phyloP scores from a whole-genome alignment of 192 early-diverging fungal species.

The Allomyces macrogynus region DNA sequence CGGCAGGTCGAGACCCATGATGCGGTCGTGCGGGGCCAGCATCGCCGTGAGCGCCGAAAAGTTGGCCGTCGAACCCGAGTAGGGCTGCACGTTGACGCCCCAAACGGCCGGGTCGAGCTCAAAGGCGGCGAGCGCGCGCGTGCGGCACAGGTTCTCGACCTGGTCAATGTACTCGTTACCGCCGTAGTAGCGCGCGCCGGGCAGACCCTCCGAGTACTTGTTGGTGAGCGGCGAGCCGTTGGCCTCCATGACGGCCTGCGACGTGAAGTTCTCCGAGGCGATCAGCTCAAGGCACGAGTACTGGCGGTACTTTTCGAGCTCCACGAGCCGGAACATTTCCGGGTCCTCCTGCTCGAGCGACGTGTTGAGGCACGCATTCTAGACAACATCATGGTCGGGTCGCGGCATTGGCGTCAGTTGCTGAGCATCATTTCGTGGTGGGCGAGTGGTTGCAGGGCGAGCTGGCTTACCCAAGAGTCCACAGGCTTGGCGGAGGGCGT shows the following conservation, averaged over 20 bases:
- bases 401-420: neutral
- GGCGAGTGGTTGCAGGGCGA: neutral
- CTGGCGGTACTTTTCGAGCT: slow-evolving; percentile 96
- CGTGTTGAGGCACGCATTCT: slow-evolving; percentile 68
- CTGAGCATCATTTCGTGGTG: neutral
- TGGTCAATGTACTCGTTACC: slow-evolving; percentile 96
- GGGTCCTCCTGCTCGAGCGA: slow-evolving; percentile 78
- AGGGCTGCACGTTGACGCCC: slow-evolving; percentile 99
- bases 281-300: slow-evolving; percentile 96
- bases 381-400: slow-evolving; percentile 11
- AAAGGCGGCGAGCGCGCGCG: slow-evolving; percentile 88
- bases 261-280: slow-evolving; percentile 99
- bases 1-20: slow-evolving; percentile 99
- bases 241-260: slow-evolving; percentile 98
- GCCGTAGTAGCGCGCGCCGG: slow-evolving; percentile 97
- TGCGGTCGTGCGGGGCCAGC: slow-evolving; percentile 85
- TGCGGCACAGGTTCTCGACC: slow-evolving; percentile 86
- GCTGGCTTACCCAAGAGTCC: neutral
- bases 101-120: slow-evolving; percentile 68
- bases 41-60: slow-evolving; percentile 93
- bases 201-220: slow-evolving; percentile 99
- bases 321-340: slow-evolving; percentile 80
- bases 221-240: slow-evolving; percentile 98
- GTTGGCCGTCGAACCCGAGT: slow-evolving; percentile 98
- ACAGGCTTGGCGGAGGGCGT: neutral